Conservation (phyloP, 768 basidiomycete genomes). For the Suillus weaverae region DNA sequence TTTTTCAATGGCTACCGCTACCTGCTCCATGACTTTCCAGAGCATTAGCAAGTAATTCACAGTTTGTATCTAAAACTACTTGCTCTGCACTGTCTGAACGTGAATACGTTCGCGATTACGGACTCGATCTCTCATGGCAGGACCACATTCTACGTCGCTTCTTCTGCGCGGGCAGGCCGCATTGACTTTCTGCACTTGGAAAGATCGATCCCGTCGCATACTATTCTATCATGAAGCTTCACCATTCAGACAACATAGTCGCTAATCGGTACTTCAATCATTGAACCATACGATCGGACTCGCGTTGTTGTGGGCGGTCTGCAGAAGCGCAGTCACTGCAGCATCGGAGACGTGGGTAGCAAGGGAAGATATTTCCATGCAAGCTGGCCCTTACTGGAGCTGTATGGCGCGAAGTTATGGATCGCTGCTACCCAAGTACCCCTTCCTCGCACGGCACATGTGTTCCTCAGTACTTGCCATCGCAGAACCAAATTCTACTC, state of each 20-base stretch:
- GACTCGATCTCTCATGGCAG: slow-evolving; percentile 19
- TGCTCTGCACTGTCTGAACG: slow-evolving; percentile 39
- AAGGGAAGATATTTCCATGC: slow-evolving; percentile 72
- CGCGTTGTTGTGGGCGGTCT: slow-evolving; percentile 51
- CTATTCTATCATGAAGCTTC: slow-evolving; percentile 59
- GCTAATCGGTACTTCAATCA: slow-evolving; percentile 69
- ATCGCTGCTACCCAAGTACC: slow-evolving; percentile 80
- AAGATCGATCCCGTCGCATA: slow-evolving; percentile 33
- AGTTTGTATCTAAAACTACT: slow-evolving; percentile 16
- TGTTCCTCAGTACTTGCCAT: slow-evolving; percentile 68
- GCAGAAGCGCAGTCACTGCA: background rate
- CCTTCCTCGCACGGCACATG: slow-evolving; percentile 62
- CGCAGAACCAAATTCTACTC: slow-evolving; percentile 45
- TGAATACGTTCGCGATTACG: slow-evolving; percentile 38
- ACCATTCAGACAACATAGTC: slow-evolving; percentile 40
- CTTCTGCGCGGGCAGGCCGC: slow-evolving; percentile 4
- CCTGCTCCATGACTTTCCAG: background rate
- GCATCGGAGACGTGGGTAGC: slow-evolving; percentile 12
- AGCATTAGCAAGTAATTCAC: background rate
- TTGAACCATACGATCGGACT: slow-evolving; percentile 81
- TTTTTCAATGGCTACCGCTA: background rate
- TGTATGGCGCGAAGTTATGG: slow-evolving; percentile 73
- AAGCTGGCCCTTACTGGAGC: slow-evolving; percentile 71
- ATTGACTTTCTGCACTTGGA: slow-evolving; percentile 10
- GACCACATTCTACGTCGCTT: background rate